Conservation (phyloP, 106 monocot genomes). For the Dendrobium huoshanense region DNA sequence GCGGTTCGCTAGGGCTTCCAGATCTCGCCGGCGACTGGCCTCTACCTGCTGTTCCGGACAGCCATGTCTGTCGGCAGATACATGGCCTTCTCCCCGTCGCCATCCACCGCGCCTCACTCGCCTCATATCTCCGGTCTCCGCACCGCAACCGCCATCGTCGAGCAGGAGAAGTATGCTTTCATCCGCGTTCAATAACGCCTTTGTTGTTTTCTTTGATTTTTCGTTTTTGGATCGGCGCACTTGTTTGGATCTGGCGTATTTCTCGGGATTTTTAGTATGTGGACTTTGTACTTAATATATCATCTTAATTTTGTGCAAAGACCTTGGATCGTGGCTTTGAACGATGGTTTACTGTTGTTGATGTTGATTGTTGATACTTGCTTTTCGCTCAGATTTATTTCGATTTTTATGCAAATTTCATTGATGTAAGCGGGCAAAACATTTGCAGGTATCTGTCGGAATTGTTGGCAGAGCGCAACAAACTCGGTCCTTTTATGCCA, state of each 20-base stretch:
- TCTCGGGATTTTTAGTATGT: neutral
- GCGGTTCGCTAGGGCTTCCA: neutral
- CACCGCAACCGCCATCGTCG: slow-evolving; percentile 45
- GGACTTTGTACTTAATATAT: neutral
- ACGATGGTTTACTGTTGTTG: neutral
- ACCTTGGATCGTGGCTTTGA: neutral
- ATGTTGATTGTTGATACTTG: neutral
- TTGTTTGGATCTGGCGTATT: neutral
- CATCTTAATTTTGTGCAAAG: neutral
- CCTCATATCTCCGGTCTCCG: slow-evolving; percentile 60
- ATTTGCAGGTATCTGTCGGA: slow-evolving; percentile 22
- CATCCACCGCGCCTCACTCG: slow-evolving; percentile 68
- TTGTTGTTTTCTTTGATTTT: neutral
- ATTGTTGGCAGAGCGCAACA: slow-evolving; percentile 21
- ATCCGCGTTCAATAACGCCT: neutral
- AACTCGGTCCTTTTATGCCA: slow-evolving; percentile 19
- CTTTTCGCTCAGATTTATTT: neutral
- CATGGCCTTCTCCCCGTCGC: slow-evolving; percentile 90
- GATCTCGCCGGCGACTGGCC: slow-evolving; percentile 1
- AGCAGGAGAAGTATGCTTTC: slow-evolving; percentile 57
- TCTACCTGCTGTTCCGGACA: neutral
- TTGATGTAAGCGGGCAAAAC: neutral
- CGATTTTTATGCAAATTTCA: neutral
- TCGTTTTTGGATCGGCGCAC: neutral
- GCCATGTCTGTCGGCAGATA: slow-evolving; percentile 61